Conservation (phyloP, 1,139 yeast species). For the Lodderomyces parapsilosis region DNA sequence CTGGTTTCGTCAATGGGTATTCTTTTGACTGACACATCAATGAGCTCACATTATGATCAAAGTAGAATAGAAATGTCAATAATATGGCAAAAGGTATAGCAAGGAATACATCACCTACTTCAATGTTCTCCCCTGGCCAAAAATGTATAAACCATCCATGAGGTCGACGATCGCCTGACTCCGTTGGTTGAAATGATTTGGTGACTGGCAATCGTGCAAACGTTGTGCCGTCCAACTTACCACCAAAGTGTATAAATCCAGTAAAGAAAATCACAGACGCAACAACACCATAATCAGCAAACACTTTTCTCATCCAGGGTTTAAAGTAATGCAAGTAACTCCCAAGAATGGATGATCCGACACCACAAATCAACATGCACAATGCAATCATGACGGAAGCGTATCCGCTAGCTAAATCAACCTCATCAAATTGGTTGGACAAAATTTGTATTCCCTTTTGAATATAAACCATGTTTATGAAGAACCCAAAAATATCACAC, state of each 20-base stretch:
- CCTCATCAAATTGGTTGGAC: conserved; percentile 59
- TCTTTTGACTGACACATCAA: conserved; percentile 85
- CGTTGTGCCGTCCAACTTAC: conserved; percentile 50
- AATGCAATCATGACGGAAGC: conserved; percentile 74
- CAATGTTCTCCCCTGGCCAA: conserved; percentile 61
- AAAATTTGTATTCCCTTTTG: conserved; percentile 88
- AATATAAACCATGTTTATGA: conserved; percentile 84
- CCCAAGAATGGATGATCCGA: conserved; percentile 62
- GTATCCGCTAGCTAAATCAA: conserved; percentile 59
- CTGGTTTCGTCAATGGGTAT: conserved; percentile 80
- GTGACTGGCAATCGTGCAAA: conserved; percentile 71
- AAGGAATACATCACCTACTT: conserved; percentile 73
- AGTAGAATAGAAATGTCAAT: conserved; percentile 79
- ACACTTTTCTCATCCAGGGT: conserved; percentile 60
- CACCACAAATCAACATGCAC: conserved; percentile 73
- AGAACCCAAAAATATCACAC: conserved; percentile 91
- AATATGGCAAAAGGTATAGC: conserved; percentile 92
- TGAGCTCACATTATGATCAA: conserved; percentile 93
- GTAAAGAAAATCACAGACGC: conserved; percentile 83
- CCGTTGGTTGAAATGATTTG: conserved; percentile 73
- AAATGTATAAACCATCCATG: conserved; percentile 78
- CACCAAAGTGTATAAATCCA: conserved; percentile 89
- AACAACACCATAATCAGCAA: conserved; percentile 87
- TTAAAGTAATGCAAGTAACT: conserved; percentile 58
- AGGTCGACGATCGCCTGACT: conserved; percentile 30